phyloP scores from a whole-genome alignment of 768 basidiomycete genomes.

The Mycena metata region DNA sequence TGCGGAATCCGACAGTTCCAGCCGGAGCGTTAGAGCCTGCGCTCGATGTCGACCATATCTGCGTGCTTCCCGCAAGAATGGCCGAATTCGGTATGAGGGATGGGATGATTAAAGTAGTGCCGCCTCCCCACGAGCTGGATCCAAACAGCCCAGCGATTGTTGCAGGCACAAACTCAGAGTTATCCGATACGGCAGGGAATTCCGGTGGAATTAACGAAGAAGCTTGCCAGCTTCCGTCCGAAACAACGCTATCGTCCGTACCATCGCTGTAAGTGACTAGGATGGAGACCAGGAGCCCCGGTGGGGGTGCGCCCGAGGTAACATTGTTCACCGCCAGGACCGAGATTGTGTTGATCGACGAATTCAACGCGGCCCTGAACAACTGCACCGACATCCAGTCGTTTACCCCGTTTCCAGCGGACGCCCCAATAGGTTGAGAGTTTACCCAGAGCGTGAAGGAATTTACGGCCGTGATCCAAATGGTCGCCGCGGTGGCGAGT shows the following conservation, averaged over 20 bases:
- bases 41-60: constrained; percentile 28
- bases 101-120: neutral
- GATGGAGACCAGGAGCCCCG: constrained; percentile 13
- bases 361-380: constrained; percentile 6
- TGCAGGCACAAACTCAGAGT: constrained; percentile 13
- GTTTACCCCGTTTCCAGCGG: constrained; percentile 8
- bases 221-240: constrained; percentile 19
- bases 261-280: constrained; percentile 7
- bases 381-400: constrained; percentile 13
- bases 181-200: constrained; percentile 13
- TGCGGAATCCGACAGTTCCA: constrained; percentile 32
- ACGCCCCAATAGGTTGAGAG: constrained; percentile 11
- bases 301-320: constrained; percentile 1
- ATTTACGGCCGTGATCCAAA: constrained; percentile 16
- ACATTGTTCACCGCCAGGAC: constrained; percentile 12
- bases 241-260: neutral
- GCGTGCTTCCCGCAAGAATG: constrained; percentile 10
- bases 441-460: constrained; percentile 26
- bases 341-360: constrained; percentile 5
- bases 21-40: constrained; percentile 11
- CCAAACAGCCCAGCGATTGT: constrained; percentile 7
- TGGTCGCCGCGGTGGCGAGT: constrained; percentile 1
- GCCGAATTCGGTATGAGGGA: neutral
- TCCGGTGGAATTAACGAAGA: constrained; percentile 16
- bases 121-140: constrained; percentile 24